phyloP scores from a whole-genome alignment of 768 basidiomycete species.

The Tulasnella sp. region DNA sequence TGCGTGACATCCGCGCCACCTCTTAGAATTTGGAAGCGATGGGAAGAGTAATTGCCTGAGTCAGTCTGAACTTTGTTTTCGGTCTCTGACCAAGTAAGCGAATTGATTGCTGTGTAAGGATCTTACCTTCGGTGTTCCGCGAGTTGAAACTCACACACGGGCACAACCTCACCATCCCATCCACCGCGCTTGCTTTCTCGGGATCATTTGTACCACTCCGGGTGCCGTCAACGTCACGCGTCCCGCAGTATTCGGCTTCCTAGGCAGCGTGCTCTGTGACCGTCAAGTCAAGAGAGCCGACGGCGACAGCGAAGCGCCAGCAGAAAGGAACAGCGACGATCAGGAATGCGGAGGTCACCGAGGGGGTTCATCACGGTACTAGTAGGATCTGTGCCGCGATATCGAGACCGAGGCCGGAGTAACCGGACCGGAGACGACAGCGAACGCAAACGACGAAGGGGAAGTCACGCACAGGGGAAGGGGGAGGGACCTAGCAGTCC shows the following conservation, averaged over 20 bases:
- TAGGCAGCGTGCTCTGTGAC: not conserved
- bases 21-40: slow-evolving; percentile 7
- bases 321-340: no score
- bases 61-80: not conserved
- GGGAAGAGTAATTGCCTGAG: slow-evolving; percentile 14
- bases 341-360: no score
- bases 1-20: not conserved
- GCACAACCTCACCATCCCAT: slow-evolving; percentile 23
- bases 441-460: no score
- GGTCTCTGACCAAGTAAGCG: no score
- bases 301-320: no score
- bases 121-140: slow-evolving; percentile 35
- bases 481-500: no score
- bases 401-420: no score
- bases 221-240: slow-evolving; percentile 39
- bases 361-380: no score
- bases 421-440: no score
- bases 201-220: slow-evolving; percentile 35
- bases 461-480: no score
- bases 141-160: slow-evolving; percentile 32
- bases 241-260: slow-evolving; percentile 28
- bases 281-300: not conserved
- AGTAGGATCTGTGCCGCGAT: no score
- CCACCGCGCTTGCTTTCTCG: slow-evolving; percentile 32
- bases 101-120: no score